A percentile compares a stretch with the other conserved stretches of the same genome.
Conservation (phyloP, 2,329 filamentous ascomycete genomes). For the Sporothrix mexicana region DNA sequence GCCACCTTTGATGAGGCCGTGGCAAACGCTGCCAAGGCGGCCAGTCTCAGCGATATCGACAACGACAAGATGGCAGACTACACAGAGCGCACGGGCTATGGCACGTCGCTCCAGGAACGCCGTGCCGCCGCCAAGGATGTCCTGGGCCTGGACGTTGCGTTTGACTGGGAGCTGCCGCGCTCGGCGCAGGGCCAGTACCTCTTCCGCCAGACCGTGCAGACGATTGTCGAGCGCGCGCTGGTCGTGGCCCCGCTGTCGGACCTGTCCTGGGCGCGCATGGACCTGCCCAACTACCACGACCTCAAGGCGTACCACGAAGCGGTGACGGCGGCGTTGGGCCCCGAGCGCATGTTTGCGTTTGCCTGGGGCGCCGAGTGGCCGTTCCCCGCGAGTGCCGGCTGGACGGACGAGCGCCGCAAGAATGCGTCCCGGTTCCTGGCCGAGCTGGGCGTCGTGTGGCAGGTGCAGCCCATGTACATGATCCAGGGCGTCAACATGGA, state of each 20-base stretch:
- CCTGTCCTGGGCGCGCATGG: conserved; percentile 36
- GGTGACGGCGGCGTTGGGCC: conserved; percentile 31
- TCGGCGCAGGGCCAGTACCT: conserved; percentile 36
- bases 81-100: conserved; percentile 3
- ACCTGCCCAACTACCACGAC: conserved; percentile 43
- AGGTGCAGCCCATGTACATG: conserved; percentile 50
- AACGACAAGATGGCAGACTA: conserved; percentile 22
- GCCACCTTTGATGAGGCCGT: conserved; percentile 39
- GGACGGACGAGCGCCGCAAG: conserved; percentile 19
- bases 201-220: conserved; percentile 34
- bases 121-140: conserved; percentile 4
- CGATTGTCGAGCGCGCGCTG: conserved; percentile 36
- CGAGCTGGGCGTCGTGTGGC: conserved; percentile 49
- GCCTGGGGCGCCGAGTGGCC: conserved; percentile 48
- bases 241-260: conserved; percentile 33
- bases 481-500: conserved; percentile 46
- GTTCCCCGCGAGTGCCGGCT: conserved; percentile 38
- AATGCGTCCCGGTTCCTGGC: conserved; percentile 42
- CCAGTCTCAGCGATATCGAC: too few relatives aligned
- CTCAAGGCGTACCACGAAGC: conserved; percentile 42
- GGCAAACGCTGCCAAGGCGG: not conserved
- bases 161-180: conserved; percentile 37
- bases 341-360: conserved; percentile 48
- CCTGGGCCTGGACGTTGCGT: conserved; percentile 32
- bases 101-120: conserved; percentile 17